phyloP scores from a whole-genome alignment of 75 land plant genomes.

The Picea sitchensis region DNA sequence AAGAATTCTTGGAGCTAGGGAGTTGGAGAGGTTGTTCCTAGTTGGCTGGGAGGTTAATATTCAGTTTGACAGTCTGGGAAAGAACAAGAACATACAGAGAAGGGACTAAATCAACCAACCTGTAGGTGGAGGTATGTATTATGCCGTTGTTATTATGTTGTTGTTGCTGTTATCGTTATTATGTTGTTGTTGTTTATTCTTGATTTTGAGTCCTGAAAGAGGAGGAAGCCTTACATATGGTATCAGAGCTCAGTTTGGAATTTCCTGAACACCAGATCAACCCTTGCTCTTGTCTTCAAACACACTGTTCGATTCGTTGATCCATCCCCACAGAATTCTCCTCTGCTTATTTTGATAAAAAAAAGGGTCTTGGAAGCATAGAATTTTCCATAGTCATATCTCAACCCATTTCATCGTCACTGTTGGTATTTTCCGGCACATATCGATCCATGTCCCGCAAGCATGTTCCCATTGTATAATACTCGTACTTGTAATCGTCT shows the following conservation, averaged over 20 bases:
- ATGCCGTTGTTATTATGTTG: no score
- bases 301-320: constrained; percentile 44
- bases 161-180: no score
- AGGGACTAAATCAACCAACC: no score
- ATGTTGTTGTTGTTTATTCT: no score
- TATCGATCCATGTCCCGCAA: neutral
- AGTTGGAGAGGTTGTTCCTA: no score
- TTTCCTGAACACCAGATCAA: constrained; percentile 67
- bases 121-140: no score
- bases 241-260: constrained; percentile 20
- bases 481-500: constrained; percentile 11
- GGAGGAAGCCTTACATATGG: no score
- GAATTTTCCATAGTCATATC: constrained; percentile 27
- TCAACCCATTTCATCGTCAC: constrained; percentile 18
- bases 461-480: constrained; percentile 21
- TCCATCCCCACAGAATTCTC: constrained; percentile 69
- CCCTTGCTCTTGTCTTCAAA: constrained; percentile 49
- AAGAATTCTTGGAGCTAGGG: no score
- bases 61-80: no score
- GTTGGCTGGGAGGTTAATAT: no score
- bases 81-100: no score
- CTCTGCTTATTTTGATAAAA: constrained; percentile 37
- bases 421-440: constrained; percentile 7
- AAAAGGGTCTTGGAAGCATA: constrained; percentile 31
- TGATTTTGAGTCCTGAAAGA: no score